Conservation (phyloP, 2,329 filamentous ascomycete genomes). For the Talaromyces islandicus region DNA sequence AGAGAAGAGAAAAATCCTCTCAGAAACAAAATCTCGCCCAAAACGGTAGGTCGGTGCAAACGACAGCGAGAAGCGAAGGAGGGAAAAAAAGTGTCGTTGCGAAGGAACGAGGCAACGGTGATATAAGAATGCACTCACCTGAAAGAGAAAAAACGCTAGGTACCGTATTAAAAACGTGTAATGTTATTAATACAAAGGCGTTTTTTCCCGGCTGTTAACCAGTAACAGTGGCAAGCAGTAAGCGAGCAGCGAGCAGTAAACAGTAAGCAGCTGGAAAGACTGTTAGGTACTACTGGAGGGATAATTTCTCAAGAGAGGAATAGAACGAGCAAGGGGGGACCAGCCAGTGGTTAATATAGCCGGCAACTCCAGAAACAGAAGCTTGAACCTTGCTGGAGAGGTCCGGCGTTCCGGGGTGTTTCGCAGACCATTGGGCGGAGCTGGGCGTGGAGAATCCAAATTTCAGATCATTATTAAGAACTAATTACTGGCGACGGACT, state of each 20-base stretch:
- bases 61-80: neutral
- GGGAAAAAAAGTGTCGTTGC: neutral
- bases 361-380: neutral
- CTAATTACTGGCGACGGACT: too few relatives aligned
- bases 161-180: neutral
- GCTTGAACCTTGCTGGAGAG: neutral
- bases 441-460: neutral
- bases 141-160: neutral
- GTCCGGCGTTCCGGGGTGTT: neutral
- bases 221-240: neutral
- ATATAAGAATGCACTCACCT: neutral
- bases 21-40: neutral
- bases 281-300: neutral
- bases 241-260: neutral
- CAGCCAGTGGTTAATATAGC: neutral
- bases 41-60: neutral
- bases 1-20: neutral
- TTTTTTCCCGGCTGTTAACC: neutral
- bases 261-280: neutral
- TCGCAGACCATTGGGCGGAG: neutral
- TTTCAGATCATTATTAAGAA: neutral
- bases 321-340: neutral
- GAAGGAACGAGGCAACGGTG: neutral
- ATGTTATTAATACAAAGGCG: neutral
- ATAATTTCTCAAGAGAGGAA: neutral